Percentiles rank a stretch among this genome's conserved stretches.
These are phyloP conservation scores for Ascosphaera apis DNA, from an alignment of 2,329 filamentous ascomycete species.

Conservation along the genomic window DNA sequence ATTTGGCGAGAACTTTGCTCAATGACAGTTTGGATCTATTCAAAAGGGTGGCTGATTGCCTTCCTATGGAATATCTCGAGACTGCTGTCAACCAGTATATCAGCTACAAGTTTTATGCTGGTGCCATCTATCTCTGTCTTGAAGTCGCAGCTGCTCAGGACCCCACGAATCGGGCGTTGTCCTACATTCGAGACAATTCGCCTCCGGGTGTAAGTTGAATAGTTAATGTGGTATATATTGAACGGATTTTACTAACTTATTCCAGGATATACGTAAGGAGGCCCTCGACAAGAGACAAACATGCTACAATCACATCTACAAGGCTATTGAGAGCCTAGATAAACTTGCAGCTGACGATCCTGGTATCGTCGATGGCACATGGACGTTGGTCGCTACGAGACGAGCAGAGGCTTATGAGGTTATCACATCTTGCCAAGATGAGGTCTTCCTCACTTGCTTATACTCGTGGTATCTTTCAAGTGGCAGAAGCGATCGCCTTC, in stretches of 20 bases:
- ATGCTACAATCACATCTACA: slow-evolving; percentile 74
- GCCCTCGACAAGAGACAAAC: slow-evolving; percentile 48
- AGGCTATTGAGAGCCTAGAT: slow-evolving; percentile 59
- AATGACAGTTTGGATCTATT: slow-evolving; percentile 80
- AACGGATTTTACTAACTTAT: slow-evolving; percentile 3
- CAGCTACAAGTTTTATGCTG: slow-evolving; percentile 68
- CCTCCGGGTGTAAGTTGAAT: slow-evolving; percentile 29
- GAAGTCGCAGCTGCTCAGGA: slow-evolving; percentile 67
- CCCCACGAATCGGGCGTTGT: slow-evolving; percentile 60
- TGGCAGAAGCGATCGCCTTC: slow-evolving; percentile 63
- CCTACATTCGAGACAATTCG: slow-evolving; percentile 69
- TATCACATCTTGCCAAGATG: slow-evolving; percentile 68
- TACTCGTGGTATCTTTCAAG: slow-evolving; percentile 92
- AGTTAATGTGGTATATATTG: neutral
- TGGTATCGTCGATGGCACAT: slow-evolving; percentile 53
- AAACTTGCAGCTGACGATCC: slow-evolving; percentile 43
- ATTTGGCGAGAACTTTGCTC: slow-evolving; percentile 52
- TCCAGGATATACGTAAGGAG: slow-evolving; percentile 40
- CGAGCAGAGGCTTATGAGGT: slow-evolving; percentile 74
- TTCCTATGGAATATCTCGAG: slow-evolving; percentile 60
- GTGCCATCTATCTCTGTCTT: slow-evolving; percentile 71
- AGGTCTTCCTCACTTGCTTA: slow-evolving; percentile 87
- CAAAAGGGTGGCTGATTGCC: slow-evolving; percentile 61
- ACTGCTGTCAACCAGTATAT: slow-evolving; percentile 61
- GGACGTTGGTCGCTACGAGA: slow-evolving; percentile 53